phyloP scores from a whole-genome alignment of 345 rosid genomes.

The Triadica sebifera region DNA sequence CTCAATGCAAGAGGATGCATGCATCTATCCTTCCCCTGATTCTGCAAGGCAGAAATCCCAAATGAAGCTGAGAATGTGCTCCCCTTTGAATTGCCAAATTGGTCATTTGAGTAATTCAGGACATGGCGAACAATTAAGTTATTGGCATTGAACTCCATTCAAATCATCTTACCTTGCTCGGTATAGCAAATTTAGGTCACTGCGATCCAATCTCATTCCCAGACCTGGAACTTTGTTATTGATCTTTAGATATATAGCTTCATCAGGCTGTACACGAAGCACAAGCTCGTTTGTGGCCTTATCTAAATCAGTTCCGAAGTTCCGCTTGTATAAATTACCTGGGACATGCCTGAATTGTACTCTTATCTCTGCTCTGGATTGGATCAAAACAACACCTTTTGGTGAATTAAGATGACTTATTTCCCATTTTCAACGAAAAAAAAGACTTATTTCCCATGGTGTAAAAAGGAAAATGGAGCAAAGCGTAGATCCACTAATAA shows the following conservation, averaged over 20 bases:
- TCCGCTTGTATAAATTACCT: slow-evolving; percentile 77
- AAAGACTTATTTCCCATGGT: too few species aligned
- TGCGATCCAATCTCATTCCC: slow-evolving; percentile 89
- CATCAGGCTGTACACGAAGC: slow-evolving; percentile 91
- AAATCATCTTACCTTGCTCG: slow-evolving; percentile 48
- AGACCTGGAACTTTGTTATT: slow-evolving; percentile 97
- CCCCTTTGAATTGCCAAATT: background rate
- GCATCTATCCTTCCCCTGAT: too few species aligned
- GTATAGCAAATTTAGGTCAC: slow-evolving; percentile 76
- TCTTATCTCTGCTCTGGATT: slow-evolving; percentile 76
- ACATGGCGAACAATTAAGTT: background rate
- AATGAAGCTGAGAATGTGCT: too few species aligned
- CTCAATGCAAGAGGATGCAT: background rate
- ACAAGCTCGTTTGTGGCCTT: slow-evolving; percentile 88
- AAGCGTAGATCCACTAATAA: background rate
- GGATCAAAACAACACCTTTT: background rate
- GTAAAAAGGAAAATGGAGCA: background rate
- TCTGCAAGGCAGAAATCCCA: too few species aligned
- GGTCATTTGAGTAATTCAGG: background rate
- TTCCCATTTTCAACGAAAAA: too few species aligned
- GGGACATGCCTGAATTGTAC: slow-evolving; percentile 93
- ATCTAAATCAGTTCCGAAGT: slow-evolving; percentile 66
- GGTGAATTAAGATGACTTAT: background rate
- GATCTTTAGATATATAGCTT: slow-evolving; percentile 90
- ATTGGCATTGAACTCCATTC: background rate